These are phyloP conservation scores for Vaucheria bursata DNA, from an alignment of 352 stramenopile genomes.

Conservation along the genomic window DNA sequence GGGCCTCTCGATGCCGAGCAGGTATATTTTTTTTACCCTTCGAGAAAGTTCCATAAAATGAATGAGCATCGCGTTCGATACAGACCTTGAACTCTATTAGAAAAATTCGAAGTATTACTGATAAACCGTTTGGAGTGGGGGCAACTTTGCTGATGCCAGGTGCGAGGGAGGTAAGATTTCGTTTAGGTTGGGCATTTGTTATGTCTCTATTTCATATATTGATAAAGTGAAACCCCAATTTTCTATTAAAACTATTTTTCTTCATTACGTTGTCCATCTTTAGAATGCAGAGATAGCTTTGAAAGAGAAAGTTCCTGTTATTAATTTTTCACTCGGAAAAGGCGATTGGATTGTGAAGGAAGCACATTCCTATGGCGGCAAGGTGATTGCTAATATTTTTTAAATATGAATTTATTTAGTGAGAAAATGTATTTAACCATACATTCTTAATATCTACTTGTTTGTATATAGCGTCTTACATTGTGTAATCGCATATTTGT, in stretches of 20 bases:
- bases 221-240: too few species aligned
- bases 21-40: constrained; percentile 5
- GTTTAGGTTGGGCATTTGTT: not conserved
- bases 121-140: constrained; percentile 62
- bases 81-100: constrained; percentile 56
- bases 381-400: constrained; percentile 56
- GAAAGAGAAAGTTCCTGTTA: constrained; percentile 59
- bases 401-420: too few species aligned
- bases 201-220: too few species aligned
- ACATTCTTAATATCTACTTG: too few species aligned
- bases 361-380: constrained; percentile 56
- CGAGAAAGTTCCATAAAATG: too few species aligned
- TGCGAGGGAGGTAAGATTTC: constrained; percentile 11
- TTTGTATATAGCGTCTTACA: too few species aligned
- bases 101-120: constrained; percentile 52
- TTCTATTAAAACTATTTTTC: constrained; percentile 56
- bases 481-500: too few species aligned
- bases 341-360: constrained; percentile 57
- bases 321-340: constrained; percentile 62
- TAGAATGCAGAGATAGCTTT: constrained; percentile 60
- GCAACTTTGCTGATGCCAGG: constrained; percentile 59
- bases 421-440: too few species aligned
- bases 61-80: too few species aligned
- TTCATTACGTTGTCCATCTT: too few species aligned
- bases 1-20: constrained; percentile 21